These are phyloP conservation scores for Sordariomycetes sp. DNA, from an alignment of 2,329 filamentous ascomycete species.

Conservation along the genomic window DNA sequence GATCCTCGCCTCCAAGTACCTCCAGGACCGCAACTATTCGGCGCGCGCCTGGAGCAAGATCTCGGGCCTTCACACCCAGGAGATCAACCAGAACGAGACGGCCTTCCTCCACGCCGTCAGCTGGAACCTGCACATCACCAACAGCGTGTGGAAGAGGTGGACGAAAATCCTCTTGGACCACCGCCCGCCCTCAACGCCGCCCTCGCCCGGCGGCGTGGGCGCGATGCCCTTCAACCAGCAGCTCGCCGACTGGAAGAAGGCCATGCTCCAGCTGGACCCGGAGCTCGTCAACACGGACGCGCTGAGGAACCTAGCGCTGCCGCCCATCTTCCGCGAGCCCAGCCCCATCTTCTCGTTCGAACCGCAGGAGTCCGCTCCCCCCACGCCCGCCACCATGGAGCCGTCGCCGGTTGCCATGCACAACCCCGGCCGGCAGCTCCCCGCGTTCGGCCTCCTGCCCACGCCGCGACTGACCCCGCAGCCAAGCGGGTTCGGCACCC, in stretches of 20 bases:
- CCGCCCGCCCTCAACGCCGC: slow-evolving; percentile 52
- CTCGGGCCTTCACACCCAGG: slow-evolving; percentile 79
- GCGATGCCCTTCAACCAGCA: slow-evolving; percentile 1
- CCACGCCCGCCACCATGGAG: slow-evolving; percentile 34
- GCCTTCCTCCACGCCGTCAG: slow-evolving; percentile 80
- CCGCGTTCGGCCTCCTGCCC: slow-evolving; percentile 40
- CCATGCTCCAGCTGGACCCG: slow-evolving; percentile 42
- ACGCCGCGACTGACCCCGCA: slow-evolving; percentile 46
- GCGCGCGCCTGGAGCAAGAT: slow-evolving; percentile 98
- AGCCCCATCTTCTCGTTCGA: slow-evolving; percentile 4
- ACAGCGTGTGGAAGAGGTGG: slow-evolving; percentile 83
- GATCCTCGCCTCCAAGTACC: slow-evolving; percentile 92
- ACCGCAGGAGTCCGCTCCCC: neutral
- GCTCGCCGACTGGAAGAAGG: slow-evolving; percentile 32
- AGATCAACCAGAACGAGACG: slow-evolving; percentile 96
- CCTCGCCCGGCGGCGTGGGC: slow-evolving; percentile 31
- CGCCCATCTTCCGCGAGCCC: neutral
- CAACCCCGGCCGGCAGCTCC: slow-evolving; percentile 32
- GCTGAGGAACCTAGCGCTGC: slow-evolving; percentile 14
- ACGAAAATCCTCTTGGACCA: slow-evolving; percentile 82
- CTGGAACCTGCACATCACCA: slow-evolving; percentile 90
- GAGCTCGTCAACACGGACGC: slow-evolving; percentile 45
- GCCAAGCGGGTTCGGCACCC: slow-evolving; percentile 41
- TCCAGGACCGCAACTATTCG: slow-evolving; percentile 96
- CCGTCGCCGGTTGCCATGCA: slow-evolving; percentile 24